A percentile compares a stretch with the other conserved stretches of the same genome.
phyloP scores from a whole-genome alignment of 2,329 filamentous ascomycete genomes.

The Colletotrichum somersetense region DNA sequence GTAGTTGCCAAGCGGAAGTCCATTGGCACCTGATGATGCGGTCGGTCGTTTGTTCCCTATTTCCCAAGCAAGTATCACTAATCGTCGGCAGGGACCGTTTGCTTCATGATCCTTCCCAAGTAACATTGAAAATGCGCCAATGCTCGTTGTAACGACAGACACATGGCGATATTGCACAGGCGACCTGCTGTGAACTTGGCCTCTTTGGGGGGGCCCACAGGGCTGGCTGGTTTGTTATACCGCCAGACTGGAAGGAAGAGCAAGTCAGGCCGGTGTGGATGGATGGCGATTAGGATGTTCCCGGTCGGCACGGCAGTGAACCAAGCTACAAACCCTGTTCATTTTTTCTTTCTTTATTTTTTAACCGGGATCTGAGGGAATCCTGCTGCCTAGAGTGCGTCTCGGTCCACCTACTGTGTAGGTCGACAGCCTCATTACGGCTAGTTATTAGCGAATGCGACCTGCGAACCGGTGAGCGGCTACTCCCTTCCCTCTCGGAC shows the following conservation, averaged over 20 bases:
- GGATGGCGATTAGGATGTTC: not conserved
- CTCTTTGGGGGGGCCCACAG: no score
- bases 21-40: slow-evolving; percentile 1
- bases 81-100: slow-evolving; percentile 4
- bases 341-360: not conserved
- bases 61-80: slow-evolving; percentile 10
- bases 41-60: not conserved
- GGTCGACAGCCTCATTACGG: slow-evolving; percentile 4
- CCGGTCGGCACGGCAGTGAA: slow-evolving; percentile 34
- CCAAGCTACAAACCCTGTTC: slow-evolving; percentile 28
- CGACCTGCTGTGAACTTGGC: slow-evolving; percentile 2
- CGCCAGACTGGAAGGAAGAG: not conserved
- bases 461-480: slow-evolving; percentile 13
- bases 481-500: not conserved
- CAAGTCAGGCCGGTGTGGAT: not conserved
- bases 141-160: not conserved
- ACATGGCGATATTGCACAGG: not conserved
- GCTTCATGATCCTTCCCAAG: slow-evolving; percentile 34
- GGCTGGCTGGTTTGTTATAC: slow-evolving; percentile 6
- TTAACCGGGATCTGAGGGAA: slow-evolving; percentile 14
- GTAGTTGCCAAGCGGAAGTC: slow-evolving; percentile 30
- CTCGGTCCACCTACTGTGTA: not conserved
- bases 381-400: slow-evolving; percentile 36
- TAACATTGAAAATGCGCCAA: not conserved
- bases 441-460: not conserved